Percentiles rank a stretch among this genome's conserved stretches.
Conservation (phyloP, 2,329 filamentous ascomycete genomes). For the Paraconiothyrium brasiliense region DNA sequence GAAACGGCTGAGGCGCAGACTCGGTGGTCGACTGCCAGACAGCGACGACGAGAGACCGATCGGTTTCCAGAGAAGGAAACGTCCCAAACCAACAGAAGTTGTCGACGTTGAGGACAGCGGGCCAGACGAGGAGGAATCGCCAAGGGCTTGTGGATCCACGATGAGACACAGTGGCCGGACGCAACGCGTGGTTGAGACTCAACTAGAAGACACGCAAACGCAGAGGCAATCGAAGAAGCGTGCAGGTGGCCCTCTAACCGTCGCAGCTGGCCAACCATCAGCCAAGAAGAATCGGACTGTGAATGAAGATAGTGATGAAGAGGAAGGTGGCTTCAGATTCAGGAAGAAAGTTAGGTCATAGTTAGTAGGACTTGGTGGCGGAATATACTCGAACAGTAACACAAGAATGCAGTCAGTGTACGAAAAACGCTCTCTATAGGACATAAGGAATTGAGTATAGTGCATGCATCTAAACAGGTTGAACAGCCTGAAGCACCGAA, state of each 20-base stretch:
- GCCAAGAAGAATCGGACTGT: conserved; percentile 38
- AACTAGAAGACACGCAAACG: conserved; percentile 40
- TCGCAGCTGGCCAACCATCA: conserved; percentile 35
- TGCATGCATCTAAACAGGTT: conserved; percentile 1
- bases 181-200: conserved; percentile 41
- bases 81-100: conserved; percentile 27
- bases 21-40: conserved; percentile 14
- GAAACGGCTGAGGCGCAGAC: conserved; percentile 18
- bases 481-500: background rate
- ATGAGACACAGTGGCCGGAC: conserved; percentile 37
- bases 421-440: background rate
- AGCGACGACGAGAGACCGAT: conserved; percentile 40
- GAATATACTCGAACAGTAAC: background rate
- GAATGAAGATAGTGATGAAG: conserved; percentile 65
- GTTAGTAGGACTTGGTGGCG: background rate
- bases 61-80: conserved; percentile 39
- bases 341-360: conserved; percentile 41
- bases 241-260: conserved; percentile 24
- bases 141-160: conserved; percentile 24
- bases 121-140: conserved; percentile 37
- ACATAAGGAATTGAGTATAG: conserved; percentile 11
- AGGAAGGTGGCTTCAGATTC: conserved; percentile 66
- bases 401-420: background rate
- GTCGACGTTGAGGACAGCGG: conserved; percentile 45
- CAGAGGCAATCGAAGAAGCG: conserved; percentile 40